Evolutionary conservation across 73 alveolate species (phyloP).

Genomic region (Stentor coeruleus): DNA sequence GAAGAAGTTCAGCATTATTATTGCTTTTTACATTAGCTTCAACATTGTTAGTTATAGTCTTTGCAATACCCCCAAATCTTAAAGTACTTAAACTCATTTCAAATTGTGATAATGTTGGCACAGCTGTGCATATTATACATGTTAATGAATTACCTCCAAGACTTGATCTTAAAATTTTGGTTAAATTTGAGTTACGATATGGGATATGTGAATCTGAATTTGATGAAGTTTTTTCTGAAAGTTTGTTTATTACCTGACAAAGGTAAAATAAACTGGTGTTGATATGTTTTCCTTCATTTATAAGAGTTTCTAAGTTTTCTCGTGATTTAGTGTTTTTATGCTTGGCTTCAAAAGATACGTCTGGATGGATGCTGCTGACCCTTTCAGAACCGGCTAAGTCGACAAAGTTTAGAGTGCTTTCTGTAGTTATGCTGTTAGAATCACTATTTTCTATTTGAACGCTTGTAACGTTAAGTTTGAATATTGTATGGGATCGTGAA

Average conservation of each 20-base stretch:
- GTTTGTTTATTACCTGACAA: conserved; percentile 68
- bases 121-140: conserved; percentile 61
- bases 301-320: conserved; percentile 35
- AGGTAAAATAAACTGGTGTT: conserved; percentile 75
- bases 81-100: conserved; percentile 60
- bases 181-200: conserved; percentile 89
- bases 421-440: conserved; percentile 33
- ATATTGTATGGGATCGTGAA: conserved; percentile 74
- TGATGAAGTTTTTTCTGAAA: conserved; percentile 43
- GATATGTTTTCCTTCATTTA: conserved; percentile 79
- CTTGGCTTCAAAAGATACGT: background rate
- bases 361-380: conserved; percentile 35
- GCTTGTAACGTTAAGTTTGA: conserved; percentile 52
- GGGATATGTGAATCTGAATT: conserved; percentile 71
- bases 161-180: conserved; percentile 93
- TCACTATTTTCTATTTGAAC: conserved; percentile 13
- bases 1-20: conserved; percentile 31
- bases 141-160: conserved; percentile 98
- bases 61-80: conserved; percentile 94
- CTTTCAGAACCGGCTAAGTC: conserved; percentile 99
- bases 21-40: conserved; percentile 48
- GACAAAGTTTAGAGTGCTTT: conserved; percentile 72
- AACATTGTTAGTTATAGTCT: conserved; percentile 87
- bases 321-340: too few relatives aligned
- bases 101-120: conserved; percentile 16